Percentiles rank a stretch among this genome's conserved stretches.
Evolutionary conservation across 2,329 filamentous ascomycete species (phyloP).

Genomic region (Penicillium sp.): DNA sequence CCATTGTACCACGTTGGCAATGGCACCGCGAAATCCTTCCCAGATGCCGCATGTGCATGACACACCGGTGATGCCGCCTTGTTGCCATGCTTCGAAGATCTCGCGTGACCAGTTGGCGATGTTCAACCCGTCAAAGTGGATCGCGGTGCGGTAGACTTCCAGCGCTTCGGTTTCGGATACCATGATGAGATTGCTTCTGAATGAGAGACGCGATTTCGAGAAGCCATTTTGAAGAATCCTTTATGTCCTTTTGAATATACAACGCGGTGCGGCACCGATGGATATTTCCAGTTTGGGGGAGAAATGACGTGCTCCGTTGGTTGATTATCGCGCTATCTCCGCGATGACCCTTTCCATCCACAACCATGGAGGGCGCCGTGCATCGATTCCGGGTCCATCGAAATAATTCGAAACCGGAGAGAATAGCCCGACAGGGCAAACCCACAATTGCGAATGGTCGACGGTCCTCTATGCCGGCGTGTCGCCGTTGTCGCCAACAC

Average conservation of each 20-base stretch:
- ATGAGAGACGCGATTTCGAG: background rate
- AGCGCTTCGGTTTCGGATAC: background rate
- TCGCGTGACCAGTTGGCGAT: background rate
- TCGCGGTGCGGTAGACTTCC: background rate
- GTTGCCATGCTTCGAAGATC: background rate
- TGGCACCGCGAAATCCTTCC: background rate
- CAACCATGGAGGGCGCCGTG: background rate
- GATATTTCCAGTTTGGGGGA: background rate
- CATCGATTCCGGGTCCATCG: background rate
- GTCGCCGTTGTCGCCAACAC: background rate
- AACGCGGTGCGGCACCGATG: background rate
- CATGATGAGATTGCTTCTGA: background rate
- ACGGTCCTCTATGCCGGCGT: background rate
- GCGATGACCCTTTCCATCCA: background rate
- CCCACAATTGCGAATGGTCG: background rate
- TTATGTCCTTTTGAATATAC: background rate
- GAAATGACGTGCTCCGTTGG: background rate
- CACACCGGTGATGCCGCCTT: background rate
- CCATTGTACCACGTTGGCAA: background rate
- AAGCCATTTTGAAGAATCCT: background rate
- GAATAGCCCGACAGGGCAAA: background rate
- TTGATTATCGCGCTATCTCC: background rate
- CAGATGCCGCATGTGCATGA: background rate
- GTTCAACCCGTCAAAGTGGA: background rate
- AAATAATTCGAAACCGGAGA: background rate